Evolutionary conservation across 306 rosid genomes (phyloP).

Genomic region (Bauhinia variegata): DNA sequence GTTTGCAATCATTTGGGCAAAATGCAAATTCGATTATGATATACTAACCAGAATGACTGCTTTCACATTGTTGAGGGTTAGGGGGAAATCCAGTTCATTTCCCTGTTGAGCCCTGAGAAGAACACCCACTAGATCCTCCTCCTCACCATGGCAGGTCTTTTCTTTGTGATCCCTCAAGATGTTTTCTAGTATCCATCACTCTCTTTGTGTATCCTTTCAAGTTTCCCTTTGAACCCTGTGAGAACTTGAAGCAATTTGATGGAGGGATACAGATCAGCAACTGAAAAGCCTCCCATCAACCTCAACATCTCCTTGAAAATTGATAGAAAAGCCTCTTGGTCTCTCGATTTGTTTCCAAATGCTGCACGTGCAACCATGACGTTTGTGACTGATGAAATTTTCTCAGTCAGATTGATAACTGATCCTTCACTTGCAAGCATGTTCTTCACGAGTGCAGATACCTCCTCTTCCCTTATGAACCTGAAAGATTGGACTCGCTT

Average conservation of each 20-base stretch:
- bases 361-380: constrained; percentile 11
- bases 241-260: not conserved
- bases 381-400: constrained; percentile 6
- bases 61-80: constrained; percentile 27
- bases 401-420: too few relatives aligned
- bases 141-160: not conserved
- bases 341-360: constrained; percentile 1
- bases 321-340: not conserved
- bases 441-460: not conserved
- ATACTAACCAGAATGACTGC: too few relatives aligned
- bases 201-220: not conserved
- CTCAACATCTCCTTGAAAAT: not conserved
- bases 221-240: constrained; percentile 8
- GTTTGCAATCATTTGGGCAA: too few relatives aligned
- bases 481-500: constrained; percentile 22
- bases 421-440: constrained; percentile 2
- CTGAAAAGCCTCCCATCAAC: constrained; percentile 2
- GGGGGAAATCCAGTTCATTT: constrained; percentile 6
- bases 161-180: constrained; percentile 21
- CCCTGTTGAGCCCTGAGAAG: constrained; percentile 19
- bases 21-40: too few relatives aligned
- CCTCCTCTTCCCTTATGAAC: constrained; percentile 27
- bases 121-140: constrained; percentile 28
- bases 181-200: not conserved
- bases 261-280: constrained; percentile 38